Conservation (phyloP, 148 eudicot species). For the Heliosperma pusillum region DNA sequence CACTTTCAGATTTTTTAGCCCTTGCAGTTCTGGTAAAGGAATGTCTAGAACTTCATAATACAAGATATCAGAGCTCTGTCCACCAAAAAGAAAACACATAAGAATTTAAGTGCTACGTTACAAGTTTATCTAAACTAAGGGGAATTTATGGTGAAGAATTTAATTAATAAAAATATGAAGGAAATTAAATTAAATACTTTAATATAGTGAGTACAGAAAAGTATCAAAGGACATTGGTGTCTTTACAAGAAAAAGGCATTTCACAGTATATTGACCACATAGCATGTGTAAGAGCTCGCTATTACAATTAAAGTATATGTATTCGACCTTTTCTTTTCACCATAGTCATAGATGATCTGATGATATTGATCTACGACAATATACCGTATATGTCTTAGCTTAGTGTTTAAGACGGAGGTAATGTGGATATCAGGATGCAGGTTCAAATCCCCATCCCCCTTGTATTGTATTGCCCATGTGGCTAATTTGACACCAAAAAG, state of each 20-base stretch:
- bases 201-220: neutral
- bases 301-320: neutral
- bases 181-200: neutral
- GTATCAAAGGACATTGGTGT: neutral
- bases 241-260: neutral
- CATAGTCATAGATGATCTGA: neutral
- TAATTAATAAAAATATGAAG: neutral
- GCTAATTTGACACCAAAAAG: neutral
- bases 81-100: slow-evolving; percentile 9
- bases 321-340: neutral
- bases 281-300: neutral
- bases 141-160: neutral
- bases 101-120: slow-evolving; percentile 1
- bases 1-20: slow-evolving; percentile 67
- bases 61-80: slow-evolving; percentile 82
- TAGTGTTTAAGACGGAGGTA: no score
- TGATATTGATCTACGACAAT: neutral
- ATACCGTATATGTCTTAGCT: neutral
- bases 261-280: neutral
- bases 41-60: slow-evolving; percentile 93
- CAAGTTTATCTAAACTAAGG: neutral
- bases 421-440: no score
- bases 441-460: no score
- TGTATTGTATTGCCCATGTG: neutral
- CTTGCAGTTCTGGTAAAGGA: slow-evolving; percentile 86